These are phyloP conservation scores for Euphorbia celastroides DNA, from an alignment of 441 rosid species.

Conservation along the genomic window DNA sequence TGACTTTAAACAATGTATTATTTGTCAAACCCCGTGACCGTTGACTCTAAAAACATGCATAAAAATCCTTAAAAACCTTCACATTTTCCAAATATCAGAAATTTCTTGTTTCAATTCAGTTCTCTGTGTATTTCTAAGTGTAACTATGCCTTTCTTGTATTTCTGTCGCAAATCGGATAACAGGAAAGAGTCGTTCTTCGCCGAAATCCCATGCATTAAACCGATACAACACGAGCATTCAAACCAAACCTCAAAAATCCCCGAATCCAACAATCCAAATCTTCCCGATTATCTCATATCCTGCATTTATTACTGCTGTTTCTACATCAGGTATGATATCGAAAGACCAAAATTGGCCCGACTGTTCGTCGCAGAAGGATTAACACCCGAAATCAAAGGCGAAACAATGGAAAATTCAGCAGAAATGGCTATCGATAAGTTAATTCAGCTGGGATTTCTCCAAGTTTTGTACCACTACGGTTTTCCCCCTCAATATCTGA, in stretches of 20 bases:
- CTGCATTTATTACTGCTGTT: constrained; percentile 7
- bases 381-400: neutral
- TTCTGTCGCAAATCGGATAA: neutral
- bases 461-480: neutral
- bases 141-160: neutral
- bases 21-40: neutral
- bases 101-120: neutral
- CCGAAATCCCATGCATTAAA: neutral
- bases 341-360: constrained; percentile 6
- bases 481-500: neutral
- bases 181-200: neutral
- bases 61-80: no score
- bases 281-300: constrained; percentile 10
- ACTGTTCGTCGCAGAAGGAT: constrained; percentile 12
- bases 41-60: neutral
- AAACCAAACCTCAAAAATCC: neutral
- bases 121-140: no score
- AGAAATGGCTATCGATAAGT: neutral
- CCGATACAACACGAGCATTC: neutral
- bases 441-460: constrained; percentile 9
- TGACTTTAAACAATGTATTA: neutral
- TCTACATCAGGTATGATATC: neutral
- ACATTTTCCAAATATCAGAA: no score
- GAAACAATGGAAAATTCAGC: constrained; percentile 11
- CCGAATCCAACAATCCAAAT: neutral